phyloP scores from a whole-genome alignment of 2,329 filamentous ascomycete species.

The Zasmidium cellare region DNA sequence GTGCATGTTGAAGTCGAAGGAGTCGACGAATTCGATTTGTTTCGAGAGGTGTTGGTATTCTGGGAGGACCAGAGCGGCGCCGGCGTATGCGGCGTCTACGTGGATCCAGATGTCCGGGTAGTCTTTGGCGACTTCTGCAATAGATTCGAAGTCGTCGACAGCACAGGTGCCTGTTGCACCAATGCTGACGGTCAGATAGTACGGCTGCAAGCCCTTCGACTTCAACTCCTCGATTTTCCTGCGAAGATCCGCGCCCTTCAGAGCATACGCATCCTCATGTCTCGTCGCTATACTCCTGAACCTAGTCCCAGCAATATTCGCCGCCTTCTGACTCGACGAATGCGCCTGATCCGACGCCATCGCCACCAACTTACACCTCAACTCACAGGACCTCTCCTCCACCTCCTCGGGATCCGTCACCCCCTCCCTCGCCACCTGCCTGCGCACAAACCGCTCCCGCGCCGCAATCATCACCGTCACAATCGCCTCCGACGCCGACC shows the following conservation, averaged over 20 bases:
- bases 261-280: conserved; percentile 64
- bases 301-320: conserved; percentile 80
- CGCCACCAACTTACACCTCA: conserved; percentile 73
- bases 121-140: conserved; percentile 57
- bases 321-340: conserved; percentile 82
- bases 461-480: conserved; percentile 86
- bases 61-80: conserved; percentile 76
- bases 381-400: conserved; percentile 68
- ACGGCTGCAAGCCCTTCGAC: conserved; percentile 73
- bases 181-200: conserved; percentile 80
- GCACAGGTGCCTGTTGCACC: conserved; percentile 89
- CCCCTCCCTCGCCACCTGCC: conserved; percentile 55
- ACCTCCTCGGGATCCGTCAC: conserved; percentile 53
- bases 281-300: conserved; percentile 68
- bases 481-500: conserved; percentile 83
- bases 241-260: conserved; percentile 66
- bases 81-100: conserved; percentile 90
- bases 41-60: conserved; percentile 72
- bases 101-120: conserved; percentile 79
- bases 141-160: conserved; percentile 74
- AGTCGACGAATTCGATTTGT: conserved; percentile 70
- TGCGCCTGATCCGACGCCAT: conserved; percentile 79
- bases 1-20: conserved; percentile 94
- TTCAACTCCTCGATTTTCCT: conserved; percentile 65
- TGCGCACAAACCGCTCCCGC: conserved; percentile 72